These are phyloP conservation scores for Sarcomyxa edulis DNA, from an alignment of 768 basidiomycete genomes.

Conservation along the genomic window DNA sequence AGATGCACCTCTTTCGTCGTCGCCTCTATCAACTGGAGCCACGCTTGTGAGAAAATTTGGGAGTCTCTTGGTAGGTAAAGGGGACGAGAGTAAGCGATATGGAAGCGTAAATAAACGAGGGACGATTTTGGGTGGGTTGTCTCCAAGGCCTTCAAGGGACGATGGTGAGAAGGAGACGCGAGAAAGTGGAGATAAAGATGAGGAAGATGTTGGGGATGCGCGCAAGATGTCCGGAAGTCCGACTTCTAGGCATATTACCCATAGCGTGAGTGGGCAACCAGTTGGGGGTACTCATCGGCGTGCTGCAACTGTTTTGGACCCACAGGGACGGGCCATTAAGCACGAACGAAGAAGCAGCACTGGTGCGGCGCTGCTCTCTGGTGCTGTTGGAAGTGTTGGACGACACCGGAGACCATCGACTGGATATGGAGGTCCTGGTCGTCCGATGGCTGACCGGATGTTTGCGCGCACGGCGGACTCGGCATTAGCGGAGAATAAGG, in stretches of 20 bases:
- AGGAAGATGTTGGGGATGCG: slow-evolving; percentile 12
- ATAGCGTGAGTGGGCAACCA: slow-evolving; percentile 48
- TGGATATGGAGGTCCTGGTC: slow-evolving; percentile 39
- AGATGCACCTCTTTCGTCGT: slow-evolving; percentile 5
- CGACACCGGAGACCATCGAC: slow-evolving; percentile 70
- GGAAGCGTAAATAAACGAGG: slow-evolving; percentile 37
- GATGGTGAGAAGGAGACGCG: slow-evolving; percentile 25
- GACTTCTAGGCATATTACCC: slow-evolving; percentile 24
- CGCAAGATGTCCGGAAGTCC: slow-evolving; percentile 6
- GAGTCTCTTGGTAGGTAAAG: slow-evolving; percentile 51
- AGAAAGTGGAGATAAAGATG: slow-evolving; percentile 15
- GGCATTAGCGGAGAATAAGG: slow-evolving; percentile 39
- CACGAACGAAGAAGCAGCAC: slow-evolving; percentile 79
- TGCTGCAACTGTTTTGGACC: slow-evolving; percentile 74
- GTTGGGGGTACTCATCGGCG: slow-evolving; percentile 59
- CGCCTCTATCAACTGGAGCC: slow-evolving; percentile 49
- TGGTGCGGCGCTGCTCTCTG: slow-evolving; percentile 48
- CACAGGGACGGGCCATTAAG: slow-evolving; percentile 51
- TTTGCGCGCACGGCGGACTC: slow-evolving; percentile 50
- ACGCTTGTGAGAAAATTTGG: slow-evolving; percentile 78
- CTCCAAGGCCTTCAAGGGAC: slow-evolving; percentile 33
- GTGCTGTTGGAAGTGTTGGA: slow-evolving; percentile 53
- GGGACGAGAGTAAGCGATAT: slow-evolving; percentile 36
- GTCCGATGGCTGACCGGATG: slow-evolving; percentile 36
- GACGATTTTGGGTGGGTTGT: slow-evolving; percentile 42